Evolutionary conservation across 1,139 yeast species (phyloP), one percentile per base, ranked within the genome.

Genomic region (Taphrina wiesneri): DNA sequence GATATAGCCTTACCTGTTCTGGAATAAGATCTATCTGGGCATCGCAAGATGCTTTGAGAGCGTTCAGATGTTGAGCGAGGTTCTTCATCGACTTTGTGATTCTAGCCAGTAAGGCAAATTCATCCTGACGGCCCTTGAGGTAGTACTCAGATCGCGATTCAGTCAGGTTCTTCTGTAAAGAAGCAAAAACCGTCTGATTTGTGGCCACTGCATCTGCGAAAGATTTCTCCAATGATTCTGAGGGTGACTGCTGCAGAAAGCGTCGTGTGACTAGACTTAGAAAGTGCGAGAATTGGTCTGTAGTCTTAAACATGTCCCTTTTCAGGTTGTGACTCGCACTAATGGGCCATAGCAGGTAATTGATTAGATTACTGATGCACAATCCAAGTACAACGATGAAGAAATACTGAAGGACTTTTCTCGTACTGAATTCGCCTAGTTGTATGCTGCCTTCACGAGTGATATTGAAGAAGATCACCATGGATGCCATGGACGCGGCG

Each of bases 371-470:
- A 0, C 91, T 82, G 1, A 87, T 80, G 1, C 80, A 53, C 57
- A 88, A 85, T 0, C 96, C 96, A 0, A 82, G 75, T 17, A 80
- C 75, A 17, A 87, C 90, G 69, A 89, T 86, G 67, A 77, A 73
- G 59, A 87, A 82, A 13, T 86, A 82, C 46, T 87, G 83, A 41
- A 77, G 70, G 39, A 89, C 77, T 70, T 87, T 80, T 32, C 77
- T 78, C 67, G 85, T 74, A 0, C 92, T 88, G n/a, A 88, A 79
- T 17, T 75, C 75, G 11, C 86, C 86, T 0, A 85, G 81, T 72
- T 87, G 87, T 56, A 83, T 77, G 56, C 88, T 83, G 13, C 92
- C 93, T 73, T 89, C 96, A 72, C 87, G 86, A n/a, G 88, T 84
- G 52, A 89, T 81, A 69, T 90, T 86, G 0, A 91, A 82, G 13